phyloP scores from a whole-genome alignment of 352 stramenopile species.

The Thraustotheca clavata region DNA sequence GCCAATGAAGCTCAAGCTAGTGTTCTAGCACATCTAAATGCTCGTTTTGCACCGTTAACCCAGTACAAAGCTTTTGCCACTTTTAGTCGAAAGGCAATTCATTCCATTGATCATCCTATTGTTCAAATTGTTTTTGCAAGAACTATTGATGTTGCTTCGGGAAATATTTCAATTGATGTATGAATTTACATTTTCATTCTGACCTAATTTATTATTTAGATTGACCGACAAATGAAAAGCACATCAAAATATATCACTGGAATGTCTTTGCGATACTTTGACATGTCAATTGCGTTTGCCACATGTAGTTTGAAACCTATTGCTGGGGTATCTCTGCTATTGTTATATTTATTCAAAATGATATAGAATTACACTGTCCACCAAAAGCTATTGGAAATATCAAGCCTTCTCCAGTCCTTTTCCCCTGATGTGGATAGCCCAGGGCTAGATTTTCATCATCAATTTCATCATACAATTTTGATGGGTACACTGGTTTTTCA shows the following conservation, averaged over 20 bases:
- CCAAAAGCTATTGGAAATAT: slow-evolving; percentile 44
- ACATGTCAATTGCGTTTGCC: slow-evolving; percentile 76
- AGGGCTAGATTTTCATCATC: slow-evolving; percentile 68
- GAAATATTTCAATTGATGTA: slow-evolving; percentile 62
- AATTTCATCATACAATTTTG: slow-evolving; percentile 80
- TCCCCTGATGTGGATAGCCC: slow-evolving; percentile 67
- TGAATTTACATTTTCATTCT: background rate
- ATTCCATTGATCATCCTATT: slow-evolving; percentile 36
- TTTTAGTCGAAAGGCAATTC: background rate
- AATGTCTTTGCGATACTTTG: slow-evolving; percentile 75
- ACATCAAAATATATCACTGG: slow-evolving; percentile 66
- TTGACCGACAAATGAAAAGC: slow-evolving; percentile 40
- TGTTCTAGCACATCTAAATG: slow-evolving; percentile 50
- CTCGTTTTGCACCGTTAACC: background rate
- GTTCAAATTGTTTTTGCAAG: slow-evolving; percentile 84
- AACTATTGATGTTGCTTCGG: slow-evolving; percentile 67
- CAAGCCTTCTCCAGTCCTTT: slow-evolving; percentile 69
- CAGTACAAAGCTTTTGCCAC: background rate
- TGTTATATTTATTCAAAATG: too few relatives aligned
- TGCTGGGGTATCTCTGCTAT: background rate
- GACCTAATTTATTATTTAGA: too few relatives aligned
- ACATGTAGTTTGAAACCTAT: slow-evolving; percentile 58
- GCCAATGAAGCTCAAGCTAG: slow-evolving; percentile 55
- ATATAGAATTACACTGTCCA: background rate
- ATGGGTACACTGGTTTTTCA: slow-evolving; percentile 34